Base-by-base conservation (phyloP, 108 stramenopile genomes). In the Pseudonitzschia delicatissima region DNA sequence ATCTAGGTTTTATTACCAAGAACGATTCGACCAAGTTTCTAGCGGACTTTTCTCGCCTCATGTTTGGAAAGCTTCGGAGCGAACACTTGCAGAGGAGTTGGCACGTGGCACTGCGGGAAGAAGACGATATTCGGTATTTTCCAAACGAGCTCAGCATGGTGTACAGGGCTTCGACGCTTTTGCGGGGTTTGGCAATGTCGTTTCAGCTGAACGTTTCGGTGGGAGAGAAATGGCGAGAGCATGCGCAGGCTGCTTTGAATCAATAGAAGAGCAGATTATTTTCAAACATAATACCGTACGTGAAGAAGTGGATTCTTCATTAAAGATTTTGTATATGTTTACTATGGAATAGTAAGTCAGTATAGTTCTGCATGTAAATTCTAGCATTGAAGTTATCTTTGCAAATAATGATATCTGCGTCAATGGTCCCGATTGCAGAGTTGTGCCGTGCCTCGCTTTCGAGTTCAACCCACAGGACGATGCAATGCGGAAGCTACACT, bases 61-160 rank as follows among this genome's bases (percentile, higher is more conserved):
- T 90, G 86, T 90, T 90, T 77, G 86, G 84, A 29, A 50, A 62
- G 27, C 77, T 90, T 61, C 44, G 85, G 66, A 62, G 76, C 12
- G 61, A 87, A 20, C 84, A 90, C 40, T 49, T 90, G 65, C 69
- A 83, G 33, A 76, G 74, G 15, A 15, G 23, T 0, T 90, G 89
- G 89, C 89, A 90, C 55, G 62, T 44, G 20, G 53, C 83, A 17
- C 50, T 90, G 45, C 89, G 87, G 57, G 68, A 73, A 39, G 57
- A 76, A 64, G 89, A 90, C 61, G 42, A 70, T 26, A 79, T 90
- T 12, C 29, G 80, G 3, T 90, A 90, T 42, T 90, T 90, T 64
- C 89, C 89, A 5, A 83, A 75, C 31, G 86, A 90, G 57, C 68
- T 90, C 18, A 67, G 68, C 40, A 87, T 90, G 86, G 86, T 90